phyloP scores from a whole-genome alignment of 2,329 filamentous ascomycete species.

The Aspergillus piperis region DNA sequence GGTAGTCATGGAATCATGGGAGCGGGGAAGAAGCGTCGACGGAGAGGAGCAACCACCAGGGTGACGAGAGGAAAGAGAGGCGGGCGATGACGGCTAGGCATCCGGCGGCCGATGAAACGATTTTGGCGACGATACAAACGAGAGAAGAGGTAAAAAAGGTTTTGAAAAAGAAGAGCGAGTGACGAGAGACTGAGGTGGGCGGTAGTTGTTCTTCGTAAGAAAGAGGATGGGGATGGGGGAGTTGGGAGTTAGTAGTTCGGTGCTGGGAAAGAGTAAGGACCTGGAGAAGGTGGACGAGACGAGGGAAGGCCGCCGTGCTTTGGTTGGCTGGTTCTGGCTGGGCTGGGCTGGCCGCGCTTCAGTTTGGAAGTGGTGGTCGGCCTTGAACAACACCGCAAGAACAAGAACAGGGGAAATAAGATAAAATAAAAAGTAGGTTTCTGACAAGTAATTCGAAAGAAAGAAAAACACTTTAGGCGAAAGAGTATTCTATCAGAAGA shows the following conservation, averaged over 20 bases:
- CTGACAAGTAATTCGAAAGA: no score
- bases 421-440: no score
- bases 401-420: no score
- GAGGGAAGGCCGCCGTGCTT: conserved; percentile 1
- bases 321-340: background rate
- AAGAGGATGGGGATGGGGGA: conserved; percentile 1
- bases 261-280: conserved; percentile 1
- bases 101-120: conserved; percentile 21
- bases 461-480: background rate
- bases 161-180: background rate
- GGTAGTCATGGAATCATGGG: conserved; percentile 41
- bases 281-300: conserved; percentile 5
- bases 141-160: conserved; percentile 7
- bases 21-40: conserved; percentile 36
- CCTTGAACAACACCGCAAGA: background rate
- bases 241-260: conserved; percentile 1
- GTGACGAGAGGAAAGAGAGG: conserved; percentile 19
- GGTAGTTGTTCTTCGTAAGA: background rate
- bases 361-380: background rate
- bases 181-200: conserved; percentile 4
- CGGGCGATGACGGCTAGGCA: conserved; percentile 24
- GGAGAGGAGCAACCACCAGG: conserved; percentile 26
- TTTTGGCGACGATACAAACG: conserved; percentile 5
- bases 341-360: conserved; percentile 1
- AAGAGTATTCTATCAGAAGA: background rate